Percentiles rank a stretch among this genome's conserved stretches.
Conservation (phyloP, 371 early-diverging fungal genomes). For the Apophysomyces elegans region DNA sequence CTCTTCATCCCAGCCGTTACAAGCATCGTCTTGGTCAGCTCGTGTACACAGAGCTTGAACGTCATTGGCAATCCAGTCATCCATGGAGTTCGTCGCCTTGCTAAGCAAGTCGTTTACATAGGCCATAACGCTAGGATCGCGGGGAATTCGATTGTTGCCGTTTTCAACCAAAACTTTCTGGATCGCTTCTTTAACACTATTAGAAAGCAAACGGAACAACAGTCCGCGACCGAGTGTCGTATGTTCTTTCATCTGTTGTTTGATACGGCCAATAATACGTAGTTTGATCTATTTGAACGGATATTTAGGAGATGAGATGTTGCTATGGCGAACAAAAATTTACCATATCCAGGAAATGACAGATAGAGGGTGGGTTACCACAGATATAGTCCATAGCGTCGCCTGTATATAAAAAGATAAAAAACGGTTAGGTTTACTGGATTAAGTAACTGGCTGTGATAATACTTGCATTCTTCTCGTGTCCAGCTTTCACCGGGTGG, state of each 20-base stretch:
- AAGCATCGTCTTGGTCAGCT: constrained; percentile 36
- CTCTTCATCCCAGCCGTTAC: constrained; percentile 48
- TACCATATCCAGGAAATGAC: constrained; percentile 54
- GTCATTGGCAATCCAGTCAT: constrained; percentile 39
- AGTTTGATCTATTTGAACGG: constrained; percentile 35
- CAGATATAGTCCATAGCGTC: constrained; percentile 66
- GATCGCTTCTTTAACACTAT: constrained; percentile 34
- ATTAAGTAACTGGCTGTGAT: not conserved
- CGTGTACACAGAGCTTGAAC: constrained; percentile 43
- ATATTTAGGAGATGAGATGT: not conserved
- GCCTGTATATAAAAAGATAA: constrained; percentile 24
- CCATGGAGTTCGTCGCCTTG: constrained; percentile 30
- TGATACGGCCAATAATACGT: constrained; percentile 46
- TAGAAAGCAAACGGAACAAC: constrained; percentile 35
- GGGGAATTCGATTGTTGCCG: constrained; percentile 38
- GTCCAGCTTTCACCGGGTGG: constrained; percentile 61
- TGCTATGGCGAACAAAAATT: constrained; percentile 2
- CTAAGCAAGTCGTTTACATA: constrained; percentile 35
- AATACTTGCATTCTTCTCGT: constrained; percentile 56
- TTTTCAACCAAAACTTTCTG: constrained; percentile 32
- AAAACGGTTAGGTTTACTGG: not conserved
- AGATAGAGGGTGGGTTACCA: constrained; percentile 72
- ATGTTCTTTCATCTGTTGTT: constrained; percentile 36
- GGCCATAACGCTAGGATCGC: constrained; percentile 30
- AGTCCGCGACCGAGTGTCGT: constrained; percentile 41